Base-by-base conservation (phyloP, 306 rosid genomes). In the Pyrus communis region DNA sequence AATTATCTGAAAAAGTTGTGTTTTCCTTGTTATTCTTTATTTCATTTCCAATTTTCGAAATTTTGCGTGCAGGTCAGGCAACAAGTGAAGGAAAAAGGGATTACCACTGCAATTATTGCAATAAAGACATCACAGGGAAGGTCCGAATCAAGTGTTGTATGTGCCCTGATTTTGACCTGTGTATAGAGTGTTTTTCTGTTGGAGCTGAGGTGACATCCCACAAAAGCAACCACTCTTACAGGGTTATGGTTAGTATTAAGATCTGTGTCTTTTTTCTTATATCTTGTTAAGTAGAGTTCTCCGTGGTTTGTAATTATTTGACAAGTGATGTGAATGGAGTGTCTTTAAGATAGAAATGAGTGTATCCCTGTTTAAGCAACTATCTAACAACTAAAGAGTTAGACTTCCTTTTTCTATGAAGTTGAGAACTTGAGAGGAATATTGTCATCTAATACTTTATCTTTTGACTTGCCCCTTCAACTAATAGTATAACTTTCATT, bases 131-230 rank as follows among this genome's bases (percentile, higher is more conserved):
- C 77, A 87, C 98, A 0, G 99, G 99, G 67, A 96, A 91, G 84
- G 87, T 96, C 77, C 97, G 96, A 40, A 96, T 92, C 71, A 96
- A 96, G 87, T 96, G 99, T 85, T 88, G 82, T 54, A 38, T 78
- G 78, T 96, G 99, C 89, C 96, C 99, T 5, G 99, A 96, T 87
- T 96, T 96, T 75, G 99, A 96, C 79, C 87, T 96, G 51, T 96
- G 99, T 75, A 81, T 96, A 81, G 99, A 96, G 82, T 96, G 99
- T 71, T 91, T 92, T 78, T 92, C 96, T 75, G 97, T 96, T 80
- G 99, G 99, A 82, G 99, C 96, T 58, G 99, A 96, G 88, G 73
- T 92, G 87, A 84, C 86, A 75, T 92, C 97, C 49, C 99, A 96
- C 78, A 96, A 91, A 86, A 91, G 92, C 88, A 84, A 87, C 81